Evolutionary conservation across 2,329 filamentous ascomycete species (phyloP).

Genomic region (Pyrenophora tritici-repentis): DNA sequence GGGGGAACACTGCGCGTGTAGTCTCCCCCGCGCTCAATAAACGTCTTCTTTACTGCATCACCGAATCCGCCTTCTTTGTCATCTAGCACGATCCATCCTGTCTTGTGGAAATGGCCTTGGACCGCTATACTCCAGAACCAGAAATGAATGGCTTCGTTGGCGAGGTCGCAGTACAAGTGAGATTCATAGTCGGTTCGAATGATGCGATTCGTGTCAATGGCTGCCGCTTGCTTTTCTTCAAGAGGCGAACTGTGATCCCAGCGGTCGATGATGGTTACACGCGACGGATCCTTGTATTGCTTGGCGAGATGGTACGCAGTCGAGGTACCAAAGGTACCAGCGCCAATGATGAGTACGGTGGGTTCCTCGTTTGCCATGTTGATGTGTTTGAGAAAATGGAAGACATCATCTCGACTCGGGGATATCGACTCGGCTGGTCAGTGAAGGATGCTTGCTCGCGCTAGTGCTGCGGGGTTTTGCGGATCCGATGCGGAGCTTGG

Average conservation of each 20-base stretch:
- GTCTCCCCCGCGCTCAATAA: conserved; percentile 50
- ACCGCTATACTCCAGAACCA: conserved; percentile 48
- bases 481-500: conserved; percentile 14
- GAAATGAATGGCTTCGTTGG: conserved; percentile 47
- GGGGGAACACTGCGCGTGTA: conserved; percentile 46
- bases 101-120: conserved; percentile 58
- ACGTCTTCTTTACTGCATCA: conserved; percentile 59
- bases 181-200: conserved; percentile 64
- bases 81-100: conserved; percentile 64
- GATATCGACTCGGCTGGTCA: conserved; percentile 3
- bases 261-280: conserved; percentile 39
- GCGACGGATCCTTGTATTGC: conserved; percentile 52
- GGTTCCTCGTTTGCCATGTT: conserved; percentile 19
- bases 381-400: background rate
- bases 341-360: conserved; percentile 62
- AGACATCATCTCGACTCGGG: background rate
- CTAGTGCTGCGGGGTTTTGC: conserved; percentile 16
- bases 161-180: conserved; percentile 59
- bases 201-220: conserved; percentile 66
- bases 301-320: conserved; percentile 67
- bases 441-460: conserved; percentile 6
- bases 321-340: conserved; percentile 68
- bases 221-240: conserved; percentile 58
- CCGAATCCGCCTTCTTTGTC: conserved; percentile 53
- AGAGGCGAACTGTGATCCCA: conserved; percentile 35